Percentiles rank a stretch among this genome's conserved stretches.
Conservation (phyloP, 106 monocot genomes). For the Gastrodia elata region DNA sequence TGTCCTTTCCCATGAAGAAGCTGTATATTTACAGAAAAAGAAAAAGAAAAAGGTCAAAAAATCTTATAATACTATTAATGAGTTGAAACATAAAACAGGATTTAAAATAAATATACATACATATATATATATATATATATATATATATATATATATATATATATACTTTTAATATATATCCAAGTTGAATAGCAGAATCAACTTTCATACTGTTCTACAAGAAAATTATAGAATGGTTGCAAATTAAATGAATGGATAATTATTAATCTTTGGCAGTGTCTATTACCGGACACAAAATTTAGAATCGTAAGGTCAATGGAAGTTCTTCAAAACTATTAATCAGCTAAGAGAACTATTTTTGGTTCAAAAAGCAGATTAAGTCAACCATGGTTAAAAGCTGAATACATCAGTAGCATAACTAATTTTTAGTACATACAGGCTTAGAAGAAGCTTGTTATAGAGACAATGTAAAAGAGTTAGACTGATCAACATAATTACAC, state of each 20-base stretch:
- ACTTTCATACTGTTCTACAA: too few relatives aligned
- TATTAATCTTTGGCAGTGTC: not conserved
- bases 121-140: too few relatives aligned
- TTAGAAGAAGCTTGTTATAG: too few relatives aligned
- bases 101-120: too few relatives aligned
- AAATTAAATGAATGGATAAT: not conserved
- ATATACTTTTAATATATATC: too few relatives aligned
- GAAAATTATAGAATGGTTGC: too few relatives aligned
- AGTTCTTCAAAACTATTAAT: not conserved
- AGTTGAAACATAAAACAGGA: too few relatives aligned
- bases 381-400: not conserved
- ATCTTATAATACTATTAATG: not conserved
- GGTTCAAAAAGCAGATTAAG: not conserved
- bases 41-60: not conserved
- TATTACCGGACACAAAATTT: not conserved
- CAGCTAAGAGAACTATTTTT: not conserved
- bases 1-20: constrained; percentile 31
- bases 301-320: not conserved
- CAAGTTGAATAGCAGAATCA: too few relatives aligned
- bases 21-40: constrained; percentile 2
- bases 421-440: too few relatives aligned
- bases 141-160: too few relatives aligned
- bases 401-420: not conserved
- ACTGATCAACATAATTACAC: too few relatives aligned
- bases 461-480: too few relatives aligned